A percentile compares a stretch with the other conserved stretches of the same genome.
Conservation (phyloP, 495 filamentous ascomycete species). For the Annulohypoxylon maeteangense region DNA sequence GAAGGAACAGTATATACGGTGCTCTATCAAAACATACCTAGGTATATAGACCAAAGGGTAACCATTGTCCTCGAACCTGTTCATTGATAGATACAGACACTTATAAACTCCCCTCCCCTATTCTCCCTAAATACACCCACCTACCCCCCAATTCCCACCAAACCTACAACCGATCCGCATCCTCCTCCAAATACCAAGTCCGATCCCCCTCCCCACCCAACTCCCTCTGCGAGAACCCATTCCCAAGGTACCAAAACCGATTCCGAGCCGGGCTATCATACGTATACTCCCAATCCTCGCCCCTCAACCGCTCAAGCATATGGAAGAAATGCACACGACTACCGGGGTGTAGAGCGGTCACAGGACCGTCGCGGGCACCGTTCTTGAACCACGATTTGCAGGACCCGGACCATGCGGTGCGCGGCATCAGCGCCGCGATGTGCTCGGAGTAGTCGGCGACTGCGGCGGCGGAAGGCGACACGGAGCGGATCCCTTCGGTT, state of each 20-base stretch:
- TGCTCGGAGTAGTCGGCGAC: slow-evolving; percentile 60
- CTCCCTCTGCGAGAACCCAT: slow-evolving; percentile 60
- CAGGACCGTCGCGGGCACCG: slow-evolving; percentile 55
- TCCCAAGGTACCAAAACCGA: slow-evolving; percentile 59
- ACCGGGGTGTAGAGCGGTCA: slow-evolving; percentile 61
- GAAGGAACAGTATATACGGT: not conserved
- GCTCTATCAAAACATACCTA: too few relatives aligned
- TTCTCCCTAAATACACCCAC: not conserved
- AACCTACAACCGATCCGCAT: slow-evolving; percentile 13
- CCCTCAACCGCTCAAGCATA: slow-evolving; percentile 58
- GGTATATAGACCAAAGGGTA: too few relatives aligned
- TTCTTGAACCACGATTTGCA: slow-evolving; percentile 64
- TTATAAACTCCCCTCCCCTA: not conserved
- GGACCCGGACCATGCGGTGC: slow-evolving; percentile 56
- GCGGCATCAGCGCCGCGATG: slow-evolving; percentile 58
- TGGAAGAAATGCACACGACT: slow-evolving; percentile 64
- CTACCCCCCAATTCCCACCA: not conserved
- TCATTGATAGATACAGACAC: not conserved
- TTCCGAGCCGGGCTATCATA: slow-evolving; percentile 52
- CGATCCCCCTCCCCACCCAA: slow-evolving; percentile 49
- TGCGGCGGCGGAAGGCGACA: slow-evolving; percentile 53
- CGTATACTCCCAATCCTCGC: slow-evolving; percentile 62
- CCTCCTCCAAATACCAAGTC: slow-evolving; percentile 58
- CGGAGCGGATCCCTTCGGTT: slow-evolving; percentile 53
- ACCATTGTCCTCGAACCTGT: too few relatives aligned